phyloP scores from a whole-genome alignment of 345 rosid species.

The Eucalyptus melliodora region DNA sequence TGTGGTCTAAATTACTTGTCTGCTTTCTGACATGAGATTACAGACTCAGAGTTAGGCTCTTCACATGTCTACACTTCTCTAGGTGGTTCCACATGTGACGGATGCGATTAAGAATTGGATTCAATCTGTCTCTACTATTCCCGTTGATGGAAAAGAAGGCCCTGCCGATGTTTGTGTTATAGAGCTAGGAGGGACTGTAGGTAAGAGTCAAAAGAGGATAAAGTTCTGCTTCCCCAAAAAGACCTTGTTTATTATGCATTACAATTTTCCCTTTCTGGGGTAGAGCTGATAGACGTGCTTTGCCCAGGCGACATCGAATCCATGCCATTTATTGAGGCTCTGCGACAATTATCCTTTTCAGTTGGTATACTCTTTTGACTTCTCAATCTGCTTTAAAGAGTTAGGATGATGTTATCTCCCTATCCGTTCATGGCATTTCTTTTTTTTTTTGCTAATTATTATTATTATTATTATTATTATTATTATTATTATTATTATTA shows the following conservation, averaged over 20 bases:
- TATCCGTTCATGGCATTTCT: background rate
- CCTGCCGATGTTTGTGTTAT: conserved; percentile 94
- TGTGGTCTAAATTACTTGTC: background rate
- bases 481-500: too few species aligned
- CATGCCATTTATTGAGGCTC: conserved; percentile 96
- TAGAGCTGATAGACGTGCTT: background rate
- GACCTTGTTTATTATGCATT: background rate
- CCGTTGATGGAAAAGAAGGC: conserved; percentile 88
- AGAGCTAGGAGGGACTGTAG: conserved; percentile 98
- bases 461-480: too few species aligned
- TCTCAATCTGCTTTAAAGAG: background rate
- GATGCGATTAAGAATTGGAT: conserved; percentile 94
- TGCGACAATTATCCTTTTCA: conserved; percentile 82
- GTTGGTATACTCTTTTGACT: conserved; percentile 47
- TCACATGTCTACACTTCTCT: background rate
- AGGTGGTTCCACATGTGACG: conserved; percentile 98
- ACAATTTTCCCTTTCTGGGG: background rate
- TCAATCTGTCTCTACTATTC: conserved; percentile 52
- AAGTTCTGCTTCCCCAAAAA: background rate
- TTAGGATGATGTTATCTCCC: background rate
- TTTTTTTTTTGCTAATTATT: background rate
- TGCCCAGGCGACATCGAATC: conserved; percentile 87
- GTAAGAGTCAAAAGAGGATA: conserved; percentile 25
- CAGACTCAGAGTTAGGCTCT: background rate
- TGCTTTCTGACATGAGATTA: background rate